Percentiles rank a stretch among this genome's conserved stretches.
These are phyloP conservation scores for Periglandula ipomoeae DNA, from an alignment of 2,329 filamentous ascomycete species.

Conservation along the genomic window DNA sequence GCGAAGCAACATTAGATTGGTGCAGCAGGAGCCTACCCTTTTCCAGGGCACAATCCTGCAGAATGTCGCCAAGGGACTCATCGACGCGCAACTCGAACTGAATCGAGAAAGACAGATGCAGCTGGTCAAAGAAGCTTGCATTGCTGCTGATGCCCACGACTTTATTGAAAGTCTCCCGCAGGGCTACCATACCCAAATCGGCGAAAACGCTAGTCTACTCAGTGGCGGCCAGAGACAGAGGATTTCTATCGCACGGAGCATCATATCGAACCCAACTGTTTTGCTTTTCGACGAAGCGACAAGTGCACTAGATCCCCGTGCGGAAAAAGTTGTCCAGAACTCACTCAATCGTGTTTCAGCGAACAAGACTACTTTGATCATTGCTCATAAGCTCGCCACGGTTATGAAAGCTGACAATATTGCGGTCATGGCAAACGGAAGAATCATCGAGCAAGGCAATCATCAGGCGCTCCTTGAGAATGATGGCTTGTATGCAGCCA, in stretches of 20 bases:
- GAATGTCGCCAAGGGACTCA: constrained; percentile 44
- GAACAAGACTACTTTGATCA: constrained; percentile 54
- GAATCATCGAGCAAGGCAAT: constrained; percentile 51
- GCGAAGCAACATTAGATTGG: neutral
- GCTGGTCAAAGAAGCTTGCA: constrained; percentile 36
- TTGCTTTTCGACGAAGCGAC: constrained; percentile 63
- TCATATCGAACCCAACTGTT: constrained; percentile 54
- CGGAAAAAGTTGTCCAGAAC: constrained; percentile 43
- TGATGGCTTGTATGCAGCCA: constrained; percentile 38
- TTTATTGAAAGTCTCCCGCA: constrained; percentile 39
- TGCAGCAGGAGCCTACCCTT: constrained; percentile 30
- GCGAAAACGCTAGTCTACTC: constrained; percentile 54
- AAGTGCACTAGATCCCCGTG: constrained; percentile 40
- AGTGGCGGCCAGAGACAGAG: constrained; percentile 60
- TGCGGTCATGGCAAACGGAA: constrained; percentile 51
- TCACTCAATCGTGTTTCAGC: constrained; percentile 44
- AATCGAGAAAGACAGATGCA: constrained; percentile 28
- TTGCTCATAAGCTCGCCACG: constrained; percentile 52
- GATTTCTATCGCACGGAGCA: constrained; percentile 56
- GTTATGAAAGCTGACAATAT: constrained; percentile 56
- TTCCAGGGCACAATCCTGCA: constrained; percentile 41
- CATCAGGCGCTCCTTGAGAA: constrained; percentile 46
- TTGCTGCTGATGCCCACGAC: constrained; percentile 39
- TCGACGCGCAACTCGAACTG: constrained; percentile 29
- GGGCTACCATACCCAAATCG: constrained; percentile 53